Percentiles rank a stretch among this genome's conserved stretches.
Evolutionary conservation across 148 eudicot genomes (phyloP).

Genomic region (Cornus suecica): DNA sequence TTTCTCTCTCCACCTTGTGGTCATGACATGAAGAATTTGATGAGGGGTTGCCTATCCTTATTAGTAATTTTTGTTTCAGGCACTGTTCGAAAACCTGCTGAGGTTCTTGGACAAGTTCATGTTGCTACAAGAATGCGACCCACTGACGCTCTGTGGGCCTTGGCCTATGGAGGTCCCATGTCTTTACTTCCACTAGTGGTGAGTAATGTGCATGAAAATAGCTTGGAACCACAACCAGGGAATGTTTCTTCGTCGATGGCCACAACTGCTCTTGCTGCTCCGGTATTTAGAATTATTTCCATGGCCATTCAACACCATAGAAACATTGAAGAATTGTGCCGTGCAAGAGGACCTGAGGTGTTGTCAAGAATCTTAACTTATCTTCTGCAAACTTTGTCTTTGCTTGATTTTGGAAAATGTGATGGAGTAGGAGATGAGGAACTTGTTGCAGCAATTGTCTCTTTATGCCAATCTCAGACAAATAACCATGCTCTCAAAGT

Average conservation of each 20-base stretch:
- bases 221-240: conserved; percentile 74
- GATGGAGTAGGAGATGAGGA: conserved; percentile 89
- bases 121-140: conserved; percentile 94
- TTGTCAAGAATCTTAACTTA: conserved; percentile 78
- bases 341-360: conserved; percentile 83
- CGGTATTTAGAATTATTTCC: conserved; percentile 86
- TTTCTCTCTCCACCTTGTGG: neutral
- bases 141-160: conserved; percentile 90
- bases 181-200: conserved; percentile 88
- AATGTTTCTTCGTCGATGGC: conserved; percentile 56
- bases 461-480: conserved; percentile 88
- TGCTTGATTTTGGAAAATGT: conserved; percentile 52
- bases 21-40: conserved; percentile 4
- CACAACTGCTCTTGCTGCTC: conserved; percentile 83
- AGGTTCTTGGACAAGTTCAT: conserved; percentile 97
- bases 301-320: conserved; percentile 85
- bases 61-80: conserved; percentile 46
- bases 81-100: conserved; percentile 83
- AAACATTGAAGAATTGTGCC: conserved; percentile 81
- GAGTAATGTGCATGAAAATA: conserved; percentile 62
- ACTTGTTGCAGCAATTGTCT: conserved; percentile 92
- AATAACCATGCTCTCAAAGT: conserved; percentile 83
- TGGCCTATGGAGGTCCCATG: conserved; percentile 97
- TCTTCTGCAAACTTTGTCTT: conserved; percentile 72
- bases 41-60: neutral